These are phyloP conservation scores for Ballota nigra DNA, from an alignment of 257 asterid genomes.

Conservation along the genomic window DNA sequence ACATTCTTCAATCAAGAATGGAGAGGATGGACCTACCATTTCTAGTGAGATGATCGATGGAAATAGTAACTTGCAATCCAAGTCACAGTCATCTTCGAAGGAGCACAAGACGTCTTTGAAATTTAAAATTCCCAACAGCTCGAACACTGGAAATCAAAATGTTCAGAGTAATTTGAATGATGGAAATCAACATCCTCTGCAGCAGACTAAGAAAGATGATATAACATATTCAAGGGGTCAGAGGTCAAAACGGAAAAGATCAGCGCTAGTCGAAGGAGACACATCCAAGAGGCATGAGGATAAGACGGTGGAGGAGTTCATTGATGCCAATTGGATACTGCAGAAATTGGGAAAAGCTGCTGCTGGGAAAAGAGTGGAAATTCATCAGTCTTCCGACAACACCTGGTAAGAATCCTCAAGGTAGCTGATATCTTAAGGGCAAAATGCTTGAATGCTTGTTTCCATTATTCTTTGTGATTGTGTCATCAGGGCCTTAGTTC, in stretches of 20 bases:
- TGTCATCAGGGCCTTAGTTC: background rate
- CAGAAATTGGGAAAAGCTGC: slow-evolving; percentile 94
- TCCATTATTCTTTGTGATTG: background rate
- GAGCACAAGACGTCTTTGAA: slow-evolving; percentile 59
- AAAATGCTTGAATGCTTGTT: background rate
- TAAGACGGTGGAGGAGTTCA: slow-evolving; percentile 63
- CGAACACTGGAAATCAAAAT: slow-evolving; percentile 51
- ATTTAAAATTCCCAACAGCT: slow-evolving; percentile 68
- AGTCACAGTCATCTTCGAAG: slow-evolving; percentile 35
- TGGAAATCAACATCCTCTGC: slow-evolving; percentile 28
- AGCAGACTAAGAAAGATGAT: slow-evolving; percentile 55
- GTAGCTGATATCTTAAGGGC: slow-evolving; percentile 1
- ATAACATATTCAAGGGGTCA: slow-evolving; percentile 74
- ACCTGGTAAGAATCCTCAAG: slow-evolving; percentile 56
- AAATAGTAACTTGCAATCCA: slow-evolving; percentile 25
- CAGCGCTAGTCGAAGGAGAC: slow-evolving; percentile 51
- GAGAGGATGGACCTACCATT: slow-evolving; percentile 33
- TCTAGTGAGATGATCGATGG: slow-evolving; percentile 46
- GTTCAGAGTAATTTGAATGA: slow-evolving; percentile 19
- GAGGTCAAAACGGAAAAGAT: slow-evolving; percentile 81
- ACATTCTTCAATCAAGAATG: slow-evolving; percentile 30
- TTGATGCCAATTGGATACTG: slow-evolving; percentile 88
- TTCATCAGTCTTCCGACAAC: slow-evolving; percentile 73
- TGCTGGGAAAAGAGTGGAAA: slow-evolving; percentile 89
- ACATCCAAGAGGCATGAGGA: slow-evolving; percentile 48